Base-by-base conservation (phyloP, 75 land plant genomes). In the Gnetum montanum region DNA sequence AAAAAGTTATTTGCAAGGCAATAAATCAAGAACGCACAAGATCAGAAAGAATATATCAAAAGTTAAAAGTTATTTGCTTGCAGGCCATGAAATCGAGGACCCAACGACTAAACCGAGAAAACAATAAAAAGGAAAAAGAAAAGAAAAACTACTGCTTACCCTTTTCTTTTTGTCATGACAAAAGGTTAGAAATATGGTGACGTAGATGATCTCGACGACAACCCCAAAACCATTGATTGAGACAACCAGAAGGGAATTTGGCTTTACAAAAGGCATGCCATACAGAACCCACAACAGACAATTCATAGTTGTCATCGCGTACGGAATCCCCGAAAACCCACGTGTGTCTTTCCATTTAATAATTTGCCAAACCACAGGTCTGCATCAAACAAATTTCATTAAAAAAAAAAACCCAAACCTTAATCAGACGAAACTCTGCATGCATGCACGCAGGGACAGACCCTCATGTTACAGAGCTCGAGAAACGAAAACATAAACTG, bases 211-310 rank as follows among this genome's bases (percentile, higher is more conserved):
- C 54, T 88, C 87, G 26, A 88, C 58, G 35, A 64, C 41, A 4
- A 67, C 30, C 31, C 93, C 93, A 3, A 76, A 36, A 26, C 67
- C 84, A 45, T 88, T 88, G 33, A 88, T 83, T 43, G 93, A 80
- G 35, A 76, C 40, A n/a, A 88, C 72, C 37, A 88, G 66, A 8
- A 65, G 66, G 74, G 76, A 74, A 38, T 75, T 36, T 0, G 76
- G 74, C 37, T 81, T 74, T 22, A 88, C 84, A 55, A 73, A 19
- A 0, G 84, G 81, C n/a, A 84, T 34, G 12, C 87, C 87, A 45
- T 88, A 88, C 50, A 88, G 54, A 19, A 75, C 65, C 94, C 94
- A 88, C 1, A 84, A 43, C 72, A 72, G 54, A 71, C 94, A 88
- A 58, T 84, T 88, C 31, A 81, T 49, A 1, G 84, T 60, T 7